Evolutionary conservation across 179 eudicot species (phyloP).

Genomic region (Drosera spatulata): DNA sequence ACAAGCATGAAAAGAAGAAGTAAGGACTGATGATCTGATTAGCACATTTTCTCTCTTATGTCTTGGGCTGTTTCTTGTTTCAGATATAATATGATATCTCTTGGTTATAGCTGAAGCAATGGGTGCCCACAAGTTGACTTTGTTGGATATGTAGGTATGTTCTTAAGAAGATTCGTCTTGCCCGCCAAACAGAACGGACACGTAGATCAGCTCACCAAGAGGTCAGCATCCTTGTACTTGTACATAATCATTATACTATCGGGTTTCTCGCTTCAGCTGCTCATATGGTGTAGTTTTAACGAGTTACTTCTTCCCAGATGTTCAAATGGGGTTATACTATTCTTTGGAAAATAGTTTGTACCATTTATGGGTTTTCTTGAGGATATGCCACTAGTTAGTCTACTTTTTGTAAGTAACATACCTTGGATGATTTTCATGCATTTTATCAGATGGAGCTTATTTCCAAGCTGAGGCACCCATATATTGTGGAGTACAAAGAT

Average conservation of each 20-base stretch:
- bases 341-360: too few relatives aligned
- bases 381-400: slow-evolving; percentile 1
- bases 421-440: background rate
- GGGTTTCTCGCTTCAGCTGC: too few relatives aligned
- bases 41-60: background rate
- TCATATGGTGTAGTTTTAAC: too few relatives aligned
- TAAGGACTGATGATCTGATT: slow-evolving; percentile 8
- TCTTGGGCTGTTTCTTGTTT: background rate
- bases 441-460: slow-evolving; percentile 85
- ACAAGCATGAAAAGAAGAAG: slow-evolving; percentile 45
- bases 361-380: too few relatives aligned
- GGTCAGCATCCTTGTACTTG: slow-evolving; percentile 24
- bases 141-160: slow-evolving; percentile 59
- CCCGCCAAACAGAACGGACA: slow-evolving; percentile 91
- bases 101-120: background rate
- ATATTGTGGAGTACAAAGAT: slow-evolving; percentile 89
- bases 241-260: too few relatives aligned
- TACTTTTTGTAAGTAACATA: background rate
- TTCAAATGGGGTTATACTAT: too few relatives aligned
- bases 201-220: slow-evolving; percentile 96
- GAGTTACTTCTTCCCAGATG: too few relatives aligned
- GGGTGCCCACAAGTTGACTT: slow-evolving; percentile 9
- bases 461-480: slow-evolving; percentile 64
- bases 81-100: background rate
- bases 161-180: slow-evolving; percentile 89